These are phyloP conservation scores for Calonectria crousiana DNA, from an alignment of 2,329 filamentous ascomycete genomes.

Conservation along the genomic window DNA sequence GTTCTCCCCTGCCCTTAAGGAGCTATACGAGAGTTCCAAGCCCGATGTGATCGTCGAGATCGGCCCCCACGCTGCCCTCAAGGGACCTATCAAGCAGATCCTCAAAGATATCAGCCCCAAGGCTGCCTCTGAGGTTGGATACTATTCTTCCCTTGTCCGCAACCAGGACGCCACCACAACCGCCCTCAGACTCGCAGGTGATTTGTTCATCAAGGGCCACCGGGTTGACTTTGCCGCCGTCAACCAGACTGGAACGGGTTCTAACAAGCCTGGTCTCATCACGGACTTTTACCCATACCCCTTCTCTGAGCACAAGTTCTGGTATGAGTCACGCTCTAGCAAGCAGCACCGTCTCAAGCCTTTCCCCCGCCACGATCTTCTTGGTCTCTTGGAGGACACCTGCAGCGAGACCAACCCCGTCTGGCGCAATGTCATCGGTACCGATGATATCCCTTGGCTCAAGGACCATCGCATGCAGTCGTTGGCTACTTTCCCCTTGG, in stretches of 20 bases:
- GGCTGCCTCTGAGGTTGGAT: constrained; percentile 54
- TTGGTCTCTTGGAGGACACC: constrained; percentile 59
- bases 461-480: constrained; percentile 70
- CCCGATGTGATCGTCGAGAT: constrained; percentile 55
- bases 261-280: constrained; percentile 45
- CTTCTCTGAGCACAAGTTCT: constrained; percentile 61
- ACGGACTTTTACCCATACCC: constrained; percentile 61
- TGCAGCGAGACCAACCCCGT: constrained; percentile 59
- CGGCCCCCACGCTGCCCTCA: constrained; percentile 62
- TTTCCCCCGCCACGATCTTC: constrained; percentile 57
- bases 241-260: constrained; percentile 52
- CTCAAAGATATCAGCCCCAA: constrained; percentile 57
- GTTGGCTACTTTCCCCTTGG: constrained; percentile 66
- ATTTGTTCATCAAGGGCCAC: constrained; percentile 59
- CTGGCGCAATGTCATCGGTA: constrained; percentile 62
- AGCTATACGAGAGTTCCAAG: constrained; percentile 29
- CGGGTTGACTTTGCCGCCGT: constrained; percentile 58
- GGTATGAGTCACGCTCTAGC: constrained; percentile 60
- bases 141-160: constrained; percentile 62
- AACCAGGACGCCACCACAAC: constrained; percentile 62
- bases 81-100: constrained; percentile 64
- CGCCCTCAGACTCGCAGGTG: constrained; percentile 57
- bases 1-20: constrained; percentile 51
- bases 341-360: constrained; percentile 56
- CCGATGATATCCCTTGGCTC: constrained; percentile 67